Evolutionary conservation across 441 rosid species (phyloP).

Genomic region (Theobroma grandiflorum): DNA sequence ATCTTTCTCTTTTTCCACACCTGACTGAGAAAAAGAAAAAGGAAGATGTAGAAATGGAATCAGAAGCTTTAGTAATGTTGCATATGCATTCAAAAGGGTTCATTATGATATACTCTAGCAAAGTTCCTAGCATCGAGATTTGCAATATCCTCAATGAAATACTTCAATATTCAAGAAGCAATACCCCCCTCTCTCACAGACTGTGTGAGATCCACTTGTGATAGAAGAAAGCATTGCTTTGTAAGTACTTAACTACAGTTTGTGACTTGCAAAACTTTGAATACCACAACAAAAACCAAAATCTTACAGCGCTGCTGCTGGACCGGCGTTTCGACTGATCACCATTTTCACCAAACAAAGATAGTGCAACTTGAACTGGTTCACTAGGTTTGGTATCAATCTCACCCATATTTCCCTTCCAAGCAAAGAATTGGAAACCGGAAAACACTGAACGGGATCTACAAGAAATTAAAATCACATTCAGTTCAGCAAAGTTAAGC

Average conservation of each 20-base stretch:
- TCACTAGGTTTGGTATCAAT: slow-evolving; percentile 62
- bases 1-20: slow-evolving; percentile 44
- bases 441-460: no score
- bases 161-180: neutral
- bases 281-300: neutral
- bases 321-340: slow-evolving; percentile 29
- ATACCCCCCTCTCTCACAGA: neutral
- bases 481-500: neutral
- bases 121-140: neutral
- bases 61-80: neutral
- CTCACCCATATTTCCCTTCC: slow-evolving; percentile 49
- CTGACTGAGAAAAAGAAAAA: slow-evolving; percentile 26
- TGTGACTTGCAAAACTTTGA: neutral
- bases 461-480: neutral
- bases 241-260: neutral
- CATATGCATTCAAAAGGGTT: neutral
- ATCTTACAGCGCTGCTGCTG: slow-evolving; percentile 40
- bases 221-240: neutral
- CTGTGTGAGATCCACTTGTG: neutral
- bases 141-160: neutral
- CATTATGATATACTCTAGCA: neutral
- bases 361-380: slow-evolving; percentile 59
- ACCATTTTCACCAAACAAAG: slow-evolving; percentile 48
- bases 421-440: neutral
- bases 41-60: neutral